Percentiles rank a stretch among this genome's conserved stretches.
phyloP scores from a whole-genome alignment of 179 eudicot species.

The Vitellaria paradoxa region DNA sequence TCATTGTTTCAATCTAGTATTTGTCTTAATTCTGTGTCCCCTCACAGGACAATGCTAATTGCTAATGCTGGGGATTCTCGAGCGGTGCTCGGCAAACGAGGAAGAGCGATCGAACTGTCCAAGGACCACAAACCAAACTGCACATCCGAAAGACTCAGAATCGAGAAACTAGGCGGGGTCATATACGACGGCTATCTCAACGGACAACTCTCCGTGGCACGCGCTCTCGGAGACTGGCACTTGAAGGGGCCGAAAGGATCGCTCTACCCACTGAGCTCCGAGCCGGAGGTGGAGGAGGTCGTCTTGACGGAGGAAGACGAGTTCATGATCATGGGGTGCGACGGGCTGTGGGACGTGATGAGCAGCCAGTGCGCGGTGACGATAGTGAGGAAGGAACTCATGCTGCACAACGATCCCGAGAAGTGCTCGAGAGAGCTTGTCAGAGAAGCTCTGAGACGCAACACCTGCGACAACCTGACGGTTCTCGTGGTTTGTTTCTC shows the following conservation, averaged over 20 bases:
- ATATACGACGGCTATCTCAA: conserved; percentile 61
- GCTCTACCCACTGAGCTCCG: conserved; percentile 48
- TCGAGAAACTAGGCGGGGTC: conserved; percentile 56
- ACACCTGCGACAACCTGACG: conserved; percentile 57
- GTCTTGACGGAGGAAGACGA: conserved; percentile 53
- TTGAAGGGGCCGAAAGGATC: conserved; percentile 63
- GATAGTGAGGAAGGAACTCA: conserved; percentile 57
- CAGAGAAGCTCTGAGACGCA: conserved; percentile 48
- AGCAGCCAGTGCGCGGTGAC: conserved; percentile 67
- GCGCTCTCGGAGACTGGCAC: conserved; percentile 72
- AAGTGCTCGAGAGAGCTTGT: conserved; percentile 46
- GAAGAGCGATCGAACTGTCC: conserved; percentile 60
- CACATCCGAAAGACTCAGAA: conserved; percentile 52
- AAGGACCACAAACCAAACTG: conserved; percentile 68
- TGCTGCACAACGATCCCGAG: conserved; percentile 53
- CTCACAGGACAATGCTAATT: conserved; percentile 46
- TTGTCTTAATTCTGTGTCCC: neutral
- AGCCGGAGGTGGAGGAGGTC: conserved; percentile 52
- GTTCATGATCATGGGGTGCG: conserved; percentile 60
- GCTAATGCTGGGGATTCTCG: conserved; percentile 70
- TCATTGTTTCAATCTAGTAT: neutral
- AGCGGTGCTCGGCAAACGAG: conserved; percentile 63
- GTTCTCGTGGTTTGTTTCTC: conserved; percentile 61
- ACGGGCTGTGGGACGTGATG: conserved; percentile 71
- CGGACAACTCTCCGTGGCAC: conserved; percentile 62